These are phyloP conservation scores for Apophysomyces elegans DNA, from an alignment of 371 early-diverging fungal species.

Conservation along the genomic window DNA sequence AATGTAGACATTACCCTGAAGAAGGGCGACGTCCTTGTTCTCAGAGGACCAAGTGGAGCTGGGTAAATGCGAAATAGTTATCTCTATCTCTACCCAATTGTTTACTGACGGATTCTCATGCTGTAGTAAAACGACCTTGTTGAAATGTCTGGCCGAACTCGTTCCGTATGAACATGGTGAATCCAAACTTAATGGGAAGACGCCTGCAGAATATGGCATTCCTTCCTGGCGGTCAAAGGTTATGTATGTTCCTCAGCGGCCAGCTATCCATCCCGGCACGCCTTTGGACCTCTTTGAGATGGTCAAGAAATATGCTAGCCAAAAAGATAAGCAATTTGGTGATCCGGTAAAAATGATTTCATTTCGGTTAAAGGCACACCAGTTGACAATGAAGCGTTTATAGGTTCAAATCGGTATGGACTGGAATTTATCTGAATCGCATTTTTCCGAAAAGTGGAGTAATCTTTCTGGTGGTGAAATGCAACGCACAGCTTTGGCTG, in stretches of 20 bases:
- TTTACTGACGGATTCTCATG: neutral
- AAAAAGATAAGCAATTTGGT: constrained; percentile 49
- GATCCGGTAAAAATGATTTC: constrained; percentile 57
- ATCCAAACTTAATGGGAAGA: constrained; percentile 60
- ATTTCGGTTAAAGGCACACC: neutral
- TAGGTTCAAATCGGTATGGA: constrained; percentile 59
- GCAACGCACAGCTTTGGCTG: constrained; percentile 82
- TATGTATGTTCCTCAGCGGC: constrained; percentile 89
- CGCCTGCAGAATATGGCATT: constrained; percentile 65
- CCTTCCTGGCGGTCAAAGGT: constrained; percentile 79
- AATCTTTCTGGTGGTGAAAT: constrained; percentile 89
- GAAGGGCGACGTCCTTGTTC: constrained; percentile 60
- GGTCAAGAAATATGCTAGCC: constrained; percentile 60
- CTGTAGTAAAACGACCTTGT: constrained; percentile 80
- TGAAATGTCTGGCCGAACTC: constrained; percentile 83
- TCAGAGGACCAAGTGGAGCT: constrained; percentile 78
- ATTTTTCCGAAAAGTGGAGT: constrained; percentile 79
- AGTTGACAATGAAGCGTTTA: neutral
- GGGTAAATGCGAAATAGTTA: constrained; percentile 49
- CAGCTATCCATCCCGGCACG: constrained; percentile 74
- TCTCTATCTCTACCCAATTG: neutral
- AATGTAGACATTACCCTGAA: constrained; percentile 61
- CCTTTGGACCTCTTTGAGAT: constrained; percentile 72
- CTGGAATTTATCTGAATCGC: constrained; percentile 69
- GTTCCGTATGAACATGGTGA: constrained; percentile 67